phyloP scores from a whole-genome alignment of 148 eudicot species.

The Persicaria tinctoria region DNA sequence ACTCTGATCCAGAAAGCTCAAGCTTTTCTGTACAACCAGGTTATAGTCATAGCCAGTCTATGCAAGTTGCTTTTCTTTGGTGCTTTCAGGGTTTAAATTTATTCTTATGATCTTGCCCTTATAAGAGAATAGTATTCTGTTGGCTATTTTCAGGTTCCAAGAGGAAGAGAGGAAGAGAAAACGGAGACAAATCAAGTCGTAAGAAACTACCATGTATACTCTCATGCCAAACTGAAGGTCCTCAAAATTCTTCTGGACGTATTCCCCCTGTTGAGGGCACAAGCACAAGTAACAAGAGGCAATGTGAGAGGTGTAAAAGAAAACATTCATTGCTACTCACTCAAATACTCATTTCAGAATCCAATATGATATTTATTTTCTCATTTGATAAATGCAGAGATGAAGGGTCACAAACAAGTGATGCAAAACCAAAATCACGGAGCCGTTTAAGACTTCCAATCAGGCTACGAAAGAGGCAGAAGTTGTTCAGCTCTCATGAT shows the following conservation, averaged over 20 bases:
- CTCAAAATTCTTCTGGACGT: slow-evolving; percentile 16
- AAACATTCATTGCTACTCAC: not conserved
- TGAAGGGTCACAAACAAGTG: slow-evolving; percentile 11
- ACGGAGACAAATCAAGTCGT: slow-evolving; percentile 18
- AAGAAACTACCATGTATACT: slow-evolving; percentile 15
- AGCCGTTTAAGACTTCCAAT: slow-evolving; percentile 45
- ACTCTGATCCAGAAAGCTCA: slow-evolving; percentile 14
- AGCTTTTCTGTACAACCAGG: slow-evolving; percentile 29
- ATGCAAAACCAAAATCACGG: slow-evolving; percentile 18
- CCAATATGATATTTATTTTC: not conserved
- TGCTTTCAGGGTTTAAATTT: not conserved
- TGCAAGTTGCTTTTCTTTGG: not conserved
- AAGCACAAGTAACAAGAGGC: not conserved
- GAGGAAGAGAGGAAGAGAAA: slow-evolving; percentile 43
- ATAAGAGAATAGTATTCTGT: not conserved
- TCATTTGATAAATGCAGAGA: slow-evolving; percentile 1
- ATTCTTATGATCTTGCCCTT: not conserved
- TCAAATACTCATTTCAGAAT: not conserved
- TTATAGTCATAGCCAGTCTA: slow-evolving; percentile 16
- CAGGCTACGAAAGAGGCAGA: slow-evolving; percentile 50
- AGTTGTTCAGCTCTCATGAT: slow-evolving; percentile 20
- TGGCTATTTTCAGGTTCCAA: slow-evolving; percentile 7
- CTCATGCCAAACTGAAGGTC: slow-evolving; percentile 20
- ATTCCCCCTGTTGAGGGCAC: not conserved
- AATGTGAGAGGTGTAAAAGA: not conserved